These are phyloP conservation scores for Juglanconis juglandina DNA, from an alignment of 2,329 filamentous ascomycete species.

Conservation along the genomic window DNA sequence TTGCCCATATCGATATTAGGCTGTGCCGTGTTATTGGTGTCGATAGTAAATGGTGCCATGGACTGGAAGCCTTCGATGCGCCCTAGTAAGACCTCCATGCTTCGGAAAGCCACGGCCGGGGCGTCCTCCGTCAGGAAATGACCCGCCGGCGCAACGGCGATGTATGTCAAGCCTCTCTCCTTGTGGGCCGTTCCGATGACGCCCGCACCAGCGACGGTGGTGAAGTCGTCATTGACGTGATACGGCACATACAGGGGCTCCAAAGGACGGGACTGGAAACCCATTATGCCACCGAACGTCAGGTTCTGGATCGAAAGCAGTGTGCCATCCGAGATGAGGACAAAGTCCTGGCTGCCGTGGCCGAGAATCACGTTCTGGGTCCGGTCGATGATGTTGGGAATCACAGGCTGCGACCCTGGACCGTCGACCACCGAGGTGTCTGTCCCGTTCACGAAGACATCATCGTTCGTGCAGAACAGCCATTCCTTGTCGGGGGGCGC, in stretches of 20 bases:
- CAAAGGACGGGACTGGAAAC: constrained; percentile 60
- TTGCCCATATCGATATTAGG: background rate
- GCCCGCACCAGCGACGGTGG: constrained; percentile 22
- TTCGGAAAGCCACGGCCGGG: constrained; percentile 8
- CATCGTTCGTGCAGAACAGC: constrained; percentile 21
- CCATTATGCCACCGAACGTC: constrained; percentile 70
- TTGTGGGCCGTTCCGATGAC: constrained; percentile 10
- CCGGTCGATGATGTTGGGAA: constrained; percentile 70
- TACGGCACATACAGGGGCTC: constrained; percentile 69
- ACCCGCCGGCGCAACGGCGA: constrained; percentile 6
- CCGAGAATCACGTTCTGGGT: constrained; percentile 71
- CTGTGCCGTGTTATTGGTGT: constrained; percentile 6
- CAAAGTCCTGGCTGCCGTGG: constrained; percentile 68
- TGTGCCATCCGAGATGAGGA: constrained; percentile 66
- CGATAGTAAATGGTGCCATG: constrained; percentile 8
- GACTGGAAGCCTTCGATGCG: constrained; percentile 12
- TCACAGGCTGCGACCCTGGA: constrained; percentile 52
- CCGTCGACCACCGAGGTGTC: constrained; percentile 44
- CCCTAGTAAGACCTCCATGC: constrained; percentile 12
- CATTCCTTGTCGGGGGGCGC: constrained; percentile 46
- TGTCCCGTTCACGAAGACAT: constrained; percentile 35
- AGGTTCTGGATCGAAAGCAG: constrained; percentile 75
- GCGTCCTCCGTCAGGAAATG: constrained; percentile 11
- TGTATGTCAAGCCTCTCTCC: constrained; percentile 19
- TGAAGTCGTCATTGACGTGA: constrained; percentile 42